A percentile compares a stretch with the other conserved stretches of the same genome.
phyloP scores from a whole-genome alignment of 352 stramenopile genomes.

The Globisporangium alternatum region DNA sequence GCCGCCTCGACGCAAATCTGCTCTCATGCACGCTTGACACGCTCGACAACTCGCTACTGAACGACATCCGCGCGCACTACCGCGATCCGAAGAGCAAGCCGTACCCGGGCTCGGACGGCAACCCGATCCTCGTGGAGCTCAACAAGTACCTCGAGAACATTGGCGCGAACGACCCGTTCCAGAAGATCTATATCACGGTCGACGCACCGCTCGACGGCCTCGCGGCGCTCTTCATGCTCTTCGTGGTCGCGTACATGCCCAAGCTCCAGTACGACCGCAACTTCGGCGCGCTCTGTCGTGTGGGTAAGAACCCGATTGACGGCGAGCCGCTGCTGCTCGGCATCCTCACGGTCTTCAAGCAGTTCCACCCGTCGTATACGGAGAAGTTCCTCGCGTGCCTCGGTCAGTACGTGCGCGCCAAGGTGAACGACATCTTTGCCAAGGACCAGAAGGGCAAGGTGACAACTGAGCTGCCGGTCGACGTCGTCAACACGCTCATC shows the following conservation, averaged over 20 bases:
- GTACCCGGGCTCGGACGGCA: slow-evolving; percentile 72
- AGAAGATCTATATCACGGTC: slow-evolving; percentile 95
- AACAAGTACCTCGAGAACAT: slow-evolving; percentile 92
- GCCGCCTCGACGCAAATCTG: slow-evolving; percentile 89
- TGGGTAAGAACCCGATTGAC: slow-evolving; percentile 91
- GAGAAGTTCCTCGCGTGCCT: slow-evolving; percentile 91
- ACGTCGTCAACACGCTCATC: slow-evolving; percentile 86
- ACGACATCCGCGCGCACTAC: slow-evolving; percentile 88
- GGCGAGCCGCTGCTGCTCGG: slow-evolving; percentile 89
- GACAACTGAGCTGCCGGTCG: slow-evolving; percentile 57
- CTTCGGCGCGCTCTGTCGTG: slow-evolving; percentile 86
- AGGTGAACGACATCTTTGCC: slow-evolving; percentile 80
- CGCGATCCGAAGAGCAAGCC: slow-evolving; percentile 75
- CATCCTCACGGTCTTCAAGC: slow-evolving; percentile 91
- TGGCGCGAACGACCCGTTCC: slow-evolving; percentile 89
- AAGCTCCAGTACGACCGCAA: slow-evolving; percentile 93
- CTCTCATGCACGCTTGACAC: slow-evolving; percentile 87
- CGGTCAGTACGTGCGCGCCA: slow-evolving; percentile 91
- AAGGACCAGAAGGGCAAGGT: slow-evolving; percentile 54
- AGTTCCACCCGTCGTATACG: slow-evolving; percentile 95
- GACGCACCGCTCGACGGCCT: slow-evolving; percentile 88
- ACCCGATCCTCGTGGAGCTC: slow-evolving; percentile 86
- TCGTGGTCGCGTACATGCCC: slow-evolving; percentile 91
- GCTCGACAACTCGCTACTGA: slow-evolving; percentile 88
- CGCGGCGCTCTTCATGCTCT: slow-evolving; percentile 90